These are phyloP conservation scores for Colletotrichum lentis DNA, from an alignment of 2,329 filamentous ascomycete genomes.

Conservation along the genomic window DNA sequence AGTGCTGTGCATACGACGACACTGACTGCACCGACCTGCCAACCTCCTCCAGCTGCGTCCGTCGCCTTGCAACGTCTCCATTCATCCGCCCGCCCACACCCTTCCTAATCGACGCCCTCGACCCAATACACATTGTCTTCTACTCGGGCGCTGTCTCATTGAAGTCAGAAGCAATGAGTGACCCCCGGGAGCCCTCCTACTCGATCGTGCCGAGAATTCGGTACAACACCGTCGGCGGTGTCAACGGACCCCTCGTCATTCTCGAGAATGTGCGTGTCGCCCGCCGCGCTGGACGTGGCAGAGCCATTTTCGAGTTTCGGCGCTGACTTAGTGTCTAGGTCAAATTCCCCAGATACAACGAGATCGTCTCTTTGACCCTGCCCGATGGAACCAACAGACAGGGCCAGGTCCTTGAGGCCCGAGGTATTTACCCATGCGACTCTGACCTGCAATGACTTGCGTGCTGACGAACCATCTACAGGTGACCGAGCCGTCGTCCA, in stretches of 20 bases:
- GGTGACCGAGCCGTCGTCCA: conserved; percentile 94
- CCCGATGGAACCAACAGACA: conserved; percentile 93
- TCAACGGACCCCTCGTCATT: conserved; percentile 97
- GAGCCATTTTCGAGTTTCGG: background rate
- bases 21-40: conserved; percentile 42
- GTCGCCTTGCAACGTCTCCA: conserved; percentile 31
- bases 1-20: conserved; percentile 42
- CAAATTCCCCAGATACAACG: conserved; percentile 97
- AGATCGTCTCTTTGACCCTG: conserved; percentile 95
- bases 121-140: conserved; percentile 37
- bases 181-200: conserved; percentile 68
- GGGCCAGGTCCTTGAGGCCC: conserved; percentile 95
- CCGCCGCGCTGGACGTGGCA: conserved; percentile 35
- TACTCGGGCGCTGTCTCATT: conserved; percentile 38
- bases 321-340: conserved; percentile 64
- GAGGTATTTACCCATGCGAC: conserved; percentile 68
- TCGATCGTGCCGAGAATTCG: conserved; percentile 71
- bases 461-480: conserved; percentile 50
- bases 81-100: conserved; percentile 31
- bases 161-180: conserved; percentile 55
- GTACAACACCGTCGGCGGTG: conserved; percentile 98
- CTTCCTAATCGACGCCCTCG: conserved; percentile 31
- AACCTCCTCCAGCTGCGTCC: conserved; percentile 45
- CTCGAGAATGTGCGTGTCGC: conserved; percentile 82
- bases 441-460: conserved; percentile 31